Evolutionary conservation across 192 early-diverging fungal genomes (phyloP), one percentile per base, ranked within the genome.

Genomic region (Gonapodya sp.): DNA sequence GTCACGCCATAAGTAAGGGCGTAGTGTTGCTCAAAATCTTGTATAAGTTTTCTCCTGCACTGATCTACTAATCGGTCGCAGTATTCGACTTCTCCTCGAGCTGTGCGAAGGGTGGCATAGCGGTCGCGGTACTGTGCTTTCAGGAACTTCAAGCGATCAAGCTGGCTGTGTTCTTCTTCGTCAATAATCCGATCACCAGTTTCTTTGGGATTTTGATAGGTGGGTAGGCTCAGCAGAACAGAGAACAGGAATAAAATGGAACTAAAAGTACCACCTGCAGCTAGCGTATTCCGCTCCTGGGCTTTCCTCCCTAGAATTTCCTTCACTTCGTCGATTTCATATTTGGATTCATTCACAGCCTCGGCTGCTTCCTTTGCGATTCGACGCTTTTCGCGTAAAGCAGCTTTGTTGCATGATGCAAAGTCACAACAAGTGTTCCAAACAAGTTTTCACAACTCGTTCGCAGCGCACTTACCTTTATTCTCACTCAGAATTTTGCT

Each of bases 21-120:
- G 78, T 86, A 92, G 88, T 88, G 91, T 34, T 80, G 80, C 72
- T 92, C 90, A 84, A 92, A 92, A 74, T 91, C 90, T 2, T 80
- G 36, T 87, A 92, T 88, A 2, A 92, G 84, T 73, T 88, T 88
- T 79, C 89, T 86, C 18, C 90, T 80, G 80, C 87, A 91, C 80
- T 86, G 88, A 78, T 89, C 90, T 31, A 89, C 88, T 30, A 92
- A 79, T n/a, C 84, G 78, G 18, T 73, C 31, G 78, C 88, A 87
- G 81, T 92, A 92, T 33, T 83, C 86, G 34, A 92, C 84, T 35
- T 92, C 90, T 33, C 81, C 75, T 8, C 88, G 79, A 1, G 80
- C 73, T 35, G 75, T 73, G 33, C 84, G 81, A 2, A 91, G 79
- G 32, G 34, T 18, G 2, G 87, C 87, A 36, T 87, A 89, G 18